A percentile compares a stretch with the other conserved stretches of the same genome.
Conservation (phyloP, 495 filamentous ascomycete genomes). For the Podospora tetraspora region DNA sequence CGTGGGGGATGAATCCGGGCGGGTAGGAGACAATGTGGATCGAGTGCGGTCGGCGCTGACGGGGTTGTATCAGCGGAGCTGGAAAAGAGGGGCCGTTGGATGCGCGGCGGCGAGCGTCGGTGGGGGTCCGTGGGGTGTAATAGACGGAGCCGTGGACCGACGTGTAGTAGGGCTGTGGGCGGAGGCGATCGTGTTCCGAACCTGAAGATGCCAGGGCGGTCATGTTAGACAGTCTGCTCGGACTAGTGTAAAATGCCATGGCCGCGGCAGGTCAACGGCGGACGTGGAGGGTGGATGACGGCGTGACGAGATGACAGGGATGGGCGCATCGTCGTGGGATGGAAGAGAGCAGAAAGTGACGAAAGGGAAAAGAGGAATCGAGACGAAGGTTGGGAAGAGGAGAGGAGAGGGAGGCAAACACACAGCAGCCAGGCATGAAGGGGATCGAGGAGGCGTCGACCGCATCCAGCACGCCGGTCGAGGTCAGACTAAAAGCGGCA, state of each 20-base stretch:
- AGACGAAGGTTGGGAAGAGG: constrained; percentile 3
- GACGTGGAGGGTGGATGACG: constrained; percentile 1
- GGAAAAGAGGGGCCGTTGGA: constrained; percentile 34
- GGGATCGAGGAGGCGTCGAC: constrained; percentile 14
- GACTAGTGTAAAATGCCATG: constrained; percentile 8
- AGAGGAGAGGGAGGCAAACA: constrained; percentile 16
- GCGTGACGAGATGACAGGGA: neutral
- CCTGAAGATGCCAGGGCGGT: constrained; percentile 24
- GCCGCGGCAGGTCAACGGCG: neutral
- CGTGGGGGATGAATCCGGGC: constrained; percentile 44
- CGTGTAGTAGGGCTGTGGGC: constrained; percentile 31
- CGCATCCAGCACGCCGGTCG: constrained; percentile 18
- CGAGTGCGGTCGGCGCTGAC: constrained; percentile 48
- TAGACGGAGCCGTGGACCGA: constrained; percentile 37
- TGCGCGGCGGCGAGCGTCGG: constrained; percentile 29
- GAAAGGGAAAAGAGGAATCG: neutral
- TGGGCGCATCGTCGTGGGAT: neutral
- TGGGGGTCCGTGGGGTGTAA: constrained; percentile 34
- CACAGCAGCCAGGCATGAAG: constrained; percentile 31
- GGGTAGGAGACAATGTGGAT: constrained; percentile 54
- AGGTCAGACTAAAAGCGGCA: constrained; percentile 20
- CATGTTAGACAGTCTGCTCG: constrained; percentile 22
- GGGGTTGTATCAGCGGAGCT: constrained; percentile 45
- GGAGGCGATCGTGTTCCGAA: constrained; percentile 30
- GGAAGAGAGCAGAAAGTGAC: constrained; percentile 5